Evolutionary conservation across 306 rosid genomes (phyloP), one percentile per base, ranked within the genome.

Genomic region (Prunus fruticosa): DNA sequence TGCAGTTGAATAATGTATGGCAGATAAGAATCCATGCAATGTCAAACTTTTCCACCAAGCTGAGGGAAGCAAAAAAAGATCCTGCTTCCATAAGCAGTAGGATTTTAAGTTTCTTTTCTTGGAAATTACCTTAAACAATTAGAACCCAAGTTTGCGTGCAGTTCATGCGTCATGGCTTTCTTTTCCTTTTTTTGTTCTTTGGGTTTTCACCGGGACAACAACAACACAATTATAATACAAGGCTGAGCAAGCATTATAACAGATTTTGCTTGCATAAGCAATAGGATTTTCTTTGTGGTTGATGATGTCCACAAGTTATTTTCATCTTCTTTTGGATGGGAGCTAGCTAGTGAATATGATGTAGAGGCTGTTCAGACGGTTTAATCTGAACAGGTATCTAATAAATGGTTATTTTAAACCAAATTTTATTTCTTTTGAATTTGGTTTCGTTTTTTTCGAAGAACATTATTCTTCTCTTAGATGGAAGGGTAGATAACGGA

Each of bases 1-100:
- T 61, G 70, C 69, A 51, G 43, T 75, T 78, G 81, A 69, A 80
- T 68, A 74, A 52, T 76, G 7, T 13, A 11, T 76, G 43, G 76
- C 54, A 30, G 75, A 64, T 32, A 46, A 52, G 52, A 63, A 68
- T 71, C 78, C 62, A 43, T 41, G 11, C 74, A 16, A 20, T 57
- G 63, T 57, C 63, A 20, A 60, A 60, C 16, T 5, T 27, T 56
- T 25, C 23, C 65, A 25, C 19, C 32, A n/a, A 23, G 22, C 34
- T 51, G 38, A 34, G 65, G 65, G 34, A 76, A 65, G 64, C 41
- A 32, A 74, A 73, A 74, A 4, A 50, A 63, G 50, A 16, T 49
- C 38, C 64, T 75, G 71, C 49, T 47, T 75, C 56, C 71, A 49
- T 19, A 50, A 75, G 47, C 41, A 72, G 11, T 38, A 72, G 43